phyloP scores from a whole-genome alignment of 208 protist genomes.

The Trichomonas tenax region DNA sequence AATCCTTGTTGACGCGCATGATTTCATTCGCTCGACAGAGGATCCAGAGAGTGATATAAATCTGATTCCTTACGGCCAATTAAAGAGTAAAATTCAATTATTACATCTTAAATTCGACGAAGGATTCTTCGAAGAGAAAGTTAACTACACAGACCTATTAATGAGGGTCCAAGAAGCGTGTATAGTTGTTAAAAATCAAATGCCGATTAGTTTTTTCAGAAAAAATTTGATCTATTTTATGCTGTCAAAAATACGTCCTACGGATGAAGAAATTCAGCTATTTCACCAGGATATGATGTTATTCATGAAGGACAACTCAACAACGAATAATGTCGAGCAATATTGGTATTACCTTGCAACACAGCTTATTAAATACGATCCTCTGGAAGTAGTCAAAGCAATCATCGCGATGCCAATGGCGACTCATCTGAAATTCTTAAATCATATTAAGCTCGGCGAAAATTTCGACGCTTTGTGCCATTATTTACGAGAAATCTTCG shows the following conservation, averaged over 20 bases:
- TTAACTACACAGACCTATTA: not conserved
- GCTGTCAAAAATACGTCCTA: not conserved
- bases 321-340: not conserved
- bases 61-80: not conserved
- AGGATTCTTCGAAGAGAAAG: not conserved
- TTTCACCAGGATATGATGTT: not conserved
- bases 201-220: not conserved
- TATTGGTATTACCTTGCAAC: not conserved
- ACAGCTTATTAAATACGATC: not conserved
- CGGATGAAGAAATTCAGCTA: not conserved
- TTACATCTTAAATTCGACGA: not conserved
- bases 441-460: not conserved
- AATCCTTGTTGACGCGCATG: not conserved
- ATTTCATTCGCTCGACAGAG: not conserved
- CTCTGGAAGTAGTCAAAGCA: not conserved
- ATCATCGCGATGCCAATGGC: not conserved
- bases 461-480: not conserved
- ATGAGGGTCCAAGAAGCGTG: not conserved
- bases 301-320: not conserved
- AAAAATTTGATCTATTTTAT: not conserved
- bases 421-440: not conserved
- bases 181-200: not conserved
- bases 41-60: not conserved
- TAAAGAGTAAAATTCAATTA: not conserved
- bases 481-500: not conserved